Base-by-base conservation (phyloP, 371 early-diverging fungal species). In the Apophysomyces trapeziformis region DNA sequence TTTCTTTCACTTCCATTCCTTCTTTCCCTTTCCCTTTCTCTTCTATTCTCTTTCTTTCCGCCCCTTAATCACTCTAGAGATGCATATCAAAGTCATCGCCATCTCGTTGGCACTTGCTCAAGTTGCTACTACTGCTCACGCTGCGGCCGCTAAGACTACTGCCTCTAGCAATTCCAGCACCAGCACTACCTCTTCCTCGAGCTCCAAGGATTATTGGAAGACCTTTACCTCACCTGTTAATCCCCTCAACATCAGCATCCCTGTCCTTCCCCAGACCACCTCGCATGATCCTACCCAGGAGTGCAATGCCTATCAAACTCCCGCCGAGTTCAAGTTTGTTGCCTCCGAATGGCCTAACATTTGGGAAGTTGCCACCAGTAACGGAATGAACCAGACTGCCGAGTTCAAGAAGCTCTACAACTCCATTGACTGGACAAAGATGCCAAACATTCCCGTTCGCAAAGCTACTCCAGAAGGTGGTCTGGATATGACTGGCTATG, bases 251-350 rank as follows among this genome's bases (percentile, higher is more conserved):
- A 66, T 81, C 61, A 73, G 73, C 8, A 57, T 68, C 13, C 69
- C 89, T 68, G 74, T 79, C 26, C 81, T 83, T 16, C 69, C 81
- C 18, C 77, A 77, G 68, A 69, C 68, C 18, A 72, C 77, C 13
- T 71, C 74, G 16, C 47, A 66, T 38, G 74, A 77, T 60, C 68
- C 61, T 32, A 64, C 63, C 11, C 57, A 64, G 5, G 73, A 77
- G 58, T 77, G 77, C 45, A 57, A 58, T 21, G 57, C 38, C 45
- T 74, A 77, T 18, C 41, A 38, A 11, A 54, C 65, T 39, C 68
- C 74, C 35, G 32, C 57, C 36, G 50, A 44, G 16, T 59, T 77
- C 61, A 60, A 41, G 21, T 63, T 68, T 39, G 57, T 56, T 46
- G 39, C 39, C 21, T 56, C 68, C 9, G 68, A 72, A 50, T 76